phyloP scores from a whole-genome alignment of 2,329 filamentous ascomycete genomes.

The Xylariaceae sp. region DNA sequence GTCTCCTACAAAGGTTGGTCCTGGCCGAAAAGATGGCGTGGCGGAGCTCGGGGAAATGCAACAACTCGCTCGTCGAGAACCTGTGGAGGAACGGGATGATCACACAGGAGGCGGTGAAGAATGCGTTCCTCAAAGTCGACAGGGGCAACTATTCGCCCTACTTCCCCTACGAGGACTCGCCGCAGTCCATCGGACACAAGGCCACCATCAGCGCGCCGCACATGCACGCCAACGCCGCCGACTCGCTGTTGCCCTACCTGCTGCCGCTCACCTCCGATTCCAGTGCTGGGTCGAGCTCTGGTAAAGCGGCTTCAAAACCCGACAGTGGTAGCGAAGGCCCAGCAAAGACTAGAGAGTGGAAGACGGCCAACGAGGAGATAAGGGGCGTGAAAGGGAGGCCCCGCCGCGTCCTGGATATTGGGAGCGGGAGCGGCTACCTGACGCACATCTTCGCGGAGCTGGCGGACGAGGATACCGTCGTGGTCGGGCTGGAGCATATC shows the following conservation, averaged over 20 bases:
- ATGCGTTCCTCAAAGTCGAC: constrained; percentile 83
- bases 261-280: no score
- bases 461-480: constrained; percentile 46
- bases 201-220: constrained; percentile 57
- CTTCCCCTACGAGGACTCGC: constrained; percentile 60
- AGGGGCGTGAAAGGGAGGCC: constrained; percentile 13
- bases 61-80: constrained; percentile 72
- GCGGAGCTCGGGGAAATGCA: constrained; percentile 72
- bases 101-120: constrained; percentile 61
- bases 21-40: constrained; percentile 95
- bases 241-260: constrained; percentile 44
- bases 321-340: background rate
- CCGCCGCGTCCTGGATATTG: constrained; percentile 64
- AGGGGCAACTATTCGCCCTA: constrained; percentile 74
- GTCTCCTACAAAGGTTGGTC: no score
- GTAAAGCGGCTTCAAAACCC: no score
- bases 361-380: background rate
- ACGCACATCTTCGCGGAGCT: constrained; percentile 84
- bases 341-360: background rate
- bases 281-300: no score
- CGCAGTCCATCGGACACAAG: constrained; percentile 48
- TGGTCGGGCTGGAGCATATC: constrained; percentile 75
- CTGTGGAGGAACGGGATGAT: constrained; percentile 69
- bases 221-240: constrained; percentile 53
- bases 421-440: constrained; percentile 74